These are phyloP conservation scores for Drechslera avenae DNA, from an alignment of 2,329 filamentous ascomycete species.

Conservation along the genomic window DNA sequence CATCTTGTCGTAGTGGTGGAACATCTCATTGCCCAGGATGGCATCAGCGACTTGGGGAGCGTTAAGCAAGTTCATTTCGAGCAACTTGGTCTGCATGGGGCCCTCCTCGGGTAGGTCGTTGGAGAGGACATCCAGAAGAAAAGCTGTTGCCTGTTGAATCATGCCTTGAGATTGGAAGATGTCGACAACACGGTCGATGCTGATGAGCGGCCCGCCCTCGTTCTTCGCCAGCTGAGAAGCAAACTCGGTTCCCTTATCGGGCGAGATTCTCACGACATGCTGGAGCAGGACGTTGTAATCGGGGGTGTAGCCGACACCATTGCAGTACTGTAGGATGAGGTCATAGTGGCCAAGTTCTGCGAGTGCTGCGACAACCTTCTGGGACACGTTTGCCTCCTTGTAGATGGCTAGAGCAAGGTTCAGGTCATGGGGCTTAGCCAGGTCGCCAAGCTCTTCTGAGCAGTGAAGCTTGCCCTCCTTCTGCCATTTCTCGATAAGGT, in stretches of 20 bases:
- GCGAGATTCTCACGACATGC: slow-evolving; percentile 80
- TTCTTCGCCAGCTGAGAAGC: slow-evolving; percentile 90
- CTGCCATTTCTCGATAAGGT: slow-evolving; percentile 97
- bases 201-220: slow-evolving; percentile 83
- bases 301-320: slow-evolving; percentile 85
- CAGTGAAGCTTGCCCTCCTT: slow-evolving; percentile 94
- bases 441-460: slow-evolving; percentile 94
- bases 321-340: slow-evolving; percentile 90
- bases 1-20: slow-evolving; percentile 91
- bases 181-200: slow-evolving; percentile 92
- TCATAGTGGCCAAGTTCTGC: slow-evolving; percentile 97
- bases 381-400: slow-evolving; percentile 83
- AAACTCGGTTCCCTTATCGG: slow-evolving; percentile 94
- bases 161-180: slow-evolving; percentile 98
- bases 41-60: slow-evolving; percentile 97
- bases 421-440: slow-evolving; percentile 87
- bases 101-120: slow-evolving; percentile 94
- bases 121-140: slow-evolving; percentile 92
- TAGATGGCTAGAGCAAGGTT: slow-evolving; percentile 88
- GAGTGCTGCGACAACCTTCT: slow-evolving; percentile 94
- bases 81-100: slow-evolving; percentile 86
- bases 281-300: slow-evolving; percentile 92
- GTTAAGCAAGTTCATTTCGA: slow-evolving; percentile 98
- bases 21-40: slow-evolving; percentile 98
- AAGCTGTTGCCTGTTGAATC: slow-evolving; percentile 97